Evolutionary conservation across 2,329 filamentous ascomycete genomes (phyloP), one percentile per base, ranked within the genome.

Genomic region (Botryotinia convoluta): DNA sequence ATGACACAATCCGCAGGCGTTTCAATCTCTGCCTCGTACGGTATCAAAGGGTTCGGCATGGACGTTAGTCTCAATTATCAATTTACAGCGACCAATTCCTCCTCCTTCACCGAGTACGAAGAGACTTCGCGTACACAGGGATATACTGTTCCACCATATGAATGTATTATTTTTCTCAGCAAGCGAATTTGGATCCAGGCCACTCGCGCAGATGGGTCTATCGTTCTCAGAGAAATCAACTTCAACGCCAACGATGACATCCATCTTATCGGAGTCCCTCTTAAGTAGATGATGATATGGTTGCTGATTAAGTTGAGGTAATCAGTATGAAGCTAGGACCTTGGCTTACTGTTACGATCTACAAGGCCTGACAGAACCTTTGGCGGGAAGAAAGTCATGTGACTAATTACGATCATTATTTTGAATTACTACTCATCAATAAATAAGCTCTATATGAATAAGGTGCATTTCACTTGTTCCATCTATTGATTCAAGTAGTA

Each of bases 361-460:
- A 22, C 57, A 35, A 59, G 57, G 16, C 29, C 29, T 20, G 57
- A 59, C 10, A 12, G 22, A 26, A 37, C 4, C 10, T 4, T 35
- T 35, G 57, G 20, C 20, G 26, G 20, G 4, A 61, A 26, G 59
- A 61, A 2, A 61, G 59, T 37, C 16, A 37, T 61, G 32, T 37
- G 59, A 26, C 29, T 61, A 61, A 4, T 22, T 32, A 61, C 32
- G 18, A 37, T 61, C 74, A 77, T 68, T 78, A n/a, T 37, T 59
- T 59, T 20, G n/a, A 35, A 59, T 59, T 59, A 59, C 18, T 3
- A 22, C n/a, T 57, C 14, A 4, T 32, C n/a, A n/a, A 9, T 57
- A 20, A 20, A 22, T 2, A 59, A 35, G 4, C 3, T 54, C 4
- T 14, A 1, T 16, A 3, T n/a, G 48, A 7, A 54, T 7, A 16